Evolutionary conservation across 2,329 filamentous ascomycete species (phyloP), one percentile per base, ranked within the genome.

Genomic region (Cladosporium sp.): DNA sequence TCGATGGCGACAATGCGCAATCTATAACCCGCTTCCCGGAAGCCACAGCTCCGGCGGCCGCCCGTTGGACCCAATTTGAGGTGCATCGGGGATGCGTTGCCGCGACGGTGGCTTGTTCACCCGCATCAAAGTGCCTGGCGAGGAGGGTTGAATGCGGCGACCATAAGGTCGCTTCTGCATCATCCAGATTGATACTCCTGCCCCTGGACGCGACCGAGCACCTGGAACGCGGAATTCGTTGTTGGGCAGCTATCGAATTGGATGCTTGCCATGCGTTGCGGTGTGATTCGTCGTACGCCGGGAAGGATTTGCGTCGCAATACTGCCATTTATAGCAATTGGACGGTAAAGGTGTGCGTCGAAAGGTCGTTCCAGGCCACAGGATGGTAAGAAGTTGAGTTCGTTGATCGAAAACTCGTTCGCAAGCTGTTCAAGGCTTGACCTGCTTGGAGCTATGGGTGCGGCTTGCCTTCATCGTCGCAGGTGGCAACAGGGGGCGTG

Each of bases 401-500:
- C 19, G 36, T 38, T 8, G 30, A 7, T 51, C 37, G 42, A 22
- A 22, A 22, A 19, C 15, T 49, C 17, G 30, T 14, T 47, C n/a
- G 22, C 7, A 56, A 9, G 30, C 38, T 34, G 14, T 59, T 58
- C 54, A 49, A 54, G 40, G 60, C 47, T 58, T 43, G 59, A 22
- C 34, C 20, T 47, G 45, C 55, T 50, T 57, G 59, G 60, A 60
- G 30, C 28, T 37, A 25, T 59, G 51, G 54, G 19, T 28, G 34
- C 54, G 54, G 42, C 52, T 56, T 20, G 28, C n/a, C 40, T 56
- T 56, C 3, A 22, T 37, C 22, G 42, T 58, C 42, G 70, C 68
- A 2, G 69, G 68, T 45, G 69, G 68, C 60, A 70, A 57, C 37
- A 70, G 61, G 15, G 68, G 69, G 38, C 60, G 62, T 28, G 68